These are phyloP conservation scores for Lachnum nothofagi DNA, from an alignment of 2,329 filamentous ascomycete genomes.

Conservation along the genomic window DNA sequence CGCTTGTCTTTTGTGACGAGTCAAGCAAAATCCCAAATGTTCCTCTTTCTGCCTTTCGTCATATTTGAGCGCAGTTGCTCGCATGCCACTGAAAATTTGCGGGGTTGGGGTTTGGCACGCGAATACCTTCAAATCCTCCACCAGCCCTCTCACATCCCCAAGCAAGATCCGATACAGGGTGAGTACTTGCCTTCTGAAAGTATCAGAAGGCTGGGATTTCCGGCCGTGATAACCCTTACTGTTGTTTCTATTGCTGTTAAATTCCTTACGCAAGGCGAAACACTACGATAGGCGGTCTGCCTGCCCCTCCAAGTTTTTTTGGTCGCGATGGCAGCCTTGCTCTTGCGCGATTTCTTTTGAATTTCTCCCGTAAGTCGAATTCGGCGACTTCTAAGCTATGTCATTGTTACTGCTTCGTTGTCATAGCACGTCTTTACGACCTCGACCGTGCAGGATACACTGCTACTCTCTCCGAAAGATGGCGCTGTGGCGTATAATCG, in stretches of 20 bases:
- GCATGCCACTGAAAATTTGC: not conserved
- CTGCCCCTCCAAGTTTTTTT: conserved; percentile 21
- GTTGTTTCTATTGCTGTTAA: conserved; percentile 17
- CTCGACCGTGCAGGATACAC: not conserved
- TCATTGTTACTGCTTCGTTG: conserved; percentile 4
- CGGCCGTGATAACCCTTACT: conserved; percentile 23
- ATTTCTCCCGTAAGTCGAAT: conserved; percentile 9
- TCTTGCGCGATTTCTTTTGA: conserved; percentile 8
- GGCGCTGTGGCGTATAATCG: conserved; percentile 21
- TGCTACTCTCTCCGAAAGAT: conserved; percentile 9
- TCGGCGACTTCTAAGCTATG: conserved; percentile 10
- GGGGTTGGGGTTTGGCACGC: conserved; percentile 9
- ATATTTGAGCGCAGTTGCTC: not conserved
- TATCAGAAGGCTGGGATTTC: conserved; percentile 7
- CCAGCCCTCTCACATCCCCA: not conserved
- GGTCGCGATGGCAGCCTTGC: conserved; percentile 15
- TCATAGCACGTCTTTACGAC: not conserved
- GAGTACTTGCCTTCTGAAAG: not conserved
- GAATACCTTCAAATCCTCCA: conserved; percentile 7
- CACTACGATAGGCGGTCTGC: conserved; percentile 19
- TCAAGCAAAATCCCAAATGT: not conserved
- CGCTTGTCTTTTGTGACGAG: not conserved
- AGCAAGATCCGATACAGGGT: not conserved
- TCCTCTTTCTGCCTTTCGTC: not conserved
- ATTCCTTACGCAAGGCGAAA: conserved; percentile 26